A percentile compares a stretch with the other conserved stretches of the same genome.
phyloP scores from a whole-genome alignment of 208 protist species.

The Trypanosoma caninum region DNA sequence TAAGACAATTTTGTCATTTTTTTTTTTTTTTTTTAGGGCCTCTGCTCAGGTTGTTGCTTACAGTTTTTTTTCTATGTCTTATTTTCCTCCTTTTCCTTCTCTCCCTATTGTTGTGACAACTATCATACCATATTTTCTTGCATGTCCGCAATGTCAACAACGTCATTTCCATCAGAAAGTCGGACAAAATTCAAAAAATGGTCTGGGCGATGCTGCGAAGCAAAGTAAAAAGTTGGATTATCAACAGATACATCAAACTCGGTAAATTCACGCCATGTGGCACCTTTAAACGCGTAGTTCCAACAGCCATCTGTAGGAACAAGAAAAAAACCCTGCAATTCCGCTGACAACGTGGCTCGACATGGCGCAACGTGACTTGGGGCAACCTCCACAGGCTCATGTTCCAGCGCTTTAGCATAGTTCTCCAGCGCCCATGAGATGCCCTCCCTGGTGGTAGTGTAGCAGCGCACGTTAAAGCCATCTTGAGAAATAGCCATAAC shows the following conservation, averaged over 20 bases:
- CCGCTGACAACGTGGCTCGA: slow-evolving; percentile 59
- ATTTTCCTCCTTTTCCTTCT: slow-evolving; percentile 13
- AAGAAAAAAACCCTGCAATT: slow-evolving; percentile 74
- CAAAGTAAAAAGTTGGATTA: slow-evolving; percentile 69
- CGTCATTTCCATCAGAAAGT: slow-evolving; percentile 33
- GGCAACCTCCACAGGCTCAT: slow-evolving; percentile 47
- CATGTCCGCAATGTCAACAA: slow-evolving; percentile 68
- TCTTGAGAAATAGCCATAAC: slow-evolving; percentile 62
- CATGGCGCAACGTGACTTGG: slow-evolving; percentile 46
- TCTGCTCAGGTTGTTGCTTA: neutral
- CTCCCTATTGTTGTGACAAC: neutral
- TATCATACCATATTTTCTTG: slow-evolving; percentile 26
- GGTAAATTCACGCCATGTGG: slow-evolving; percentile 66
- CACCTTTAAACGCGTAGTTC: slow-evolving; percentile 88
- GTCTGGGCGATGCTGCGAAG: slow-evolving; percentile 65
- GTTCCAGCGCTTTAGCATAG: slow-evolving; percentile 49
- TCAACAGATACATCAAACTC: slow-evolving; percentile 78
- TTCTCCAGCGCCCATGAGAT: slow-evolving; percentile 67
- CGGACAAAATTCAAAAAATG: slow-evolving; percentile 87
- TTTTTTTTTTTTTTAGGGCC: neutral
- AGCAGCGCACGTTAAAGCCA: slow-evolving; percentile 70
- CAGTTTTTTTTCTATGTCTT: neutral
- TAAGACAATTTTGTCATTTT: neutral
- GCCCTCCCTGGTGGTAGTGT: slow-evolving; percentile 74
- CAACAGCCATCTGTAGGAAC: slow-evolving; percentile 66